Evolutionary conservation across 768 basidiomycete species (phyloP), one percentile per base, ranked within the genome.

Genomic region (Rhodocollybia butyracea): DNA sequence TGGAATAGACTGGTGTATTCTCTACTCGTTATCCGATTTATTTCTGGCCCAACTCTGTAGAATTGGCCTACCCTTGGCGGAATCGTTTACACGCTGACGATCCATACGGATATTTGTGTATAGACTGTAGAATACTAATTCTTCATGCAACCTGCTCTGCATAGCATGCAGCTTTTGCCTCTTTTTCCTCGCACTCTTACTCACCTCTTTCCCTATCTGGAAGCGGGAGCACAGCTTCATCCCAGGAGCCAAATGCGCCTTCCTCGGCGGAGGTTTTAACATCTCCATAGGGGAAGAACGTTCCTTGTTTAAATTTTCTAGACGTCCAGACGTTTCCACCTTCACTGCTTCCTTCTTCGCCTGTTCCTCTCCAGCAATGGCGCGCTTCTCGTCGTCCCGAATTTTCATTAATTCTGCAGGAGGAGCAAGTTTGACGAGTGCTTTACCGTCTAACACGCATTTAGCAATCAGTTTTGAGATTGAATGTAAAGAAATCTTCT

Each of bases 371-470:
- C 88, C 86, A n/a, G 76, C 75, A 48, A 79, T 78, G 3, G 84
- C 87, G 5, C 83, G 80, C 72, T 97, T 98, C 65, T n/a, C n/a
- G n/a, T 94, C 94, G 57, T 98, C 94, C 41, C 94, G 84, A 2
- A 85, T 86, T 65, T 78, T 86, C 60, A 94, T 83, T 38, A 99
- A 77, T 56, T 91, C 84, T 12, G 83, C 81, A 2, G 95, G 86
- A 36, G 91, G 75, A 22, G 95, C 91, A 39, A 98, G 77, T 70
- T 98, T 98, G 57, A 96, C 89, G 29, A 98, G 83, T 3, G 96
- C 96, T 64, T 85, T 86, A 19, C 95, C 95, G 74, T 95, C 94
- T 94, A 60, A 29, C 29, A 22, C 41, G 21, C 31, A 51, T 54
- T 45, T 51, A 41, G 10, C 19, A 62, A 45, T n/a, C n/a, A n/a